These are phyloP conservation scores for Fraxinus dipetala DNA, from an alignment of 305 asterid genomes.

Conservation along the genomic window DNA sequence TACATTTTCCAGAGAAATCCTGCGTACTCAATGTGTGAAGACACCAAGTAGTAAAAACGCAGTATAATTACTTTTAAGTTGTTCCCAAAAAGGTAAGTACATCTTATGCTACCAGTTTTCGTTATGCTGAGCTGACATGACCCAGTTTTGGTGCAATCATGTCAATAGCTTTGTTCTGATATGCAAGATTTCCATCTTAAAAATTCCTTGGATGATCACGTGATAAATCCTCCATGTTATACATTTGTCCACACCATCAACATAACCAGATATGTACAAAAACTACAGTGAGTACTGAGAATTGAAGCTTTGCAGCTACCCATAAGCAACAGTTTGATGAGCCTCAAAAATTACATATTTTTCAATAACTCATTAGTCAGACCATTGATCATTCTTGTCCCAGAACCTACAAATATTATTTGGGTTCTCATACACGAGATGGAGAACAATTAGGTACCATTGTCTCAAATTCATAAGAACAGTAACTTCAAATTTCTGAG, in stretches of 20 bases:
- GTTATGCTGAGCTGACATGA: background rate
- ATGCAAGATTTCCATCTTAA: background rate
- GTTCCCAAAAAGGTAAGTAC: background rate
- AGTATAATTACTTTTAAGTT: background rate
- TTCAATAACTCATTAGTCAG: background rate
- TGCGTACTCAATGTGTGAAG: background rate
- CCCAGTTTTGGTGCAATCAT: background rate
- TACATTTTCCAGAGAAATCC: background rate
- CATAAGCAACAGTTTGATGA: background rate
- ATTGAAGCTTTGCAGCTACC: background rate
- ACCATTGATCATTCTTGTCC: background rate
- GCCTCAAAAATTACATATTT: background rate
- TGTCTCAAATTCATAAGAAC: background rate
- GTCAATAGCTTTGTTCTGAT: background rate
- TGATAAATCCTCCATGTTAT: background rate
- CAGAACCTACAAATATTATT: background rate
- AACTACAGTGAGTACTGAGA: background rate
- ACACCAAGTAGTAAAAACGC: background rate
- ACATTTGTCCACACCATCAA: background rate
- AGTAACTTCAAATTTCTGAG: background rate
- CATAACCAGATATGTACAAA: background rate
- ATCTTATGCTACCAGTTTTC: background rate
- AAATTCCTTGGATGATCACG: background rate
- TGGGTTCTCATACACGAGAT: background rate
- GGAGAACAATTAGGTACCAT: background rate